Conservation (phyloP, 2,329 filamentous ascomycete species). For the Mycosphaerella sp. region DNA sequence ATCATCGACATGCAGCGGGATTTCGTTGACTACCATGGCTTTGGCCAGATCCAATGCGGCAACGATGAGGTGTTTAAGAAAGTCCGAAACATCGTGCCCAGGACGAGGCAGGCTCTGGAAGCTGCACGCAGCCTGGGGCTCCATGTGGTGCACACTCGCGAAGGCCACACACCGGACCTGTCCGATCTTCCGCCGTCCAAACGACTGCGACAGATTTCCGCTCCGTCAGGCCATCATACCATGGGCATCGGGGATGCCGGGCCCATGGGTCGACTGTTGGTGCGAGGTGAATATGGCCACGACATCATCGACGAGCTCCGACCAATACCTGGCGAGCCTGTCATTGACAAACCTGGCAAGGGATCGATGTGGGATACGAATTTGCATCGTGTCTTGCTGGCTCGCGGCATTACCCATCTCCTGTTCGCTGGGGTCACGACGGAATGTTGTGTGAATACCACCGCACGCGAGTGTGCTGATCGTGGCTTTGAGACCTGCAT, state of each 20-base stretch:
- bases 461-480: conserved; percentile 52
- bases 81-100: conserved; percentile 27
- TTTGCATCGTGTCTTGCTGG: conserved; percentile 48
- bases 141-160: conserved; percentile 45
- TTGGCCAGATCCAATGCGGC: conserved; percentile 46
- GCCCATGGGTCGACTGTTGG: conserved; percentile 48
- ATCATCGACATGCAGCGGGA: conserved; percentile 50
- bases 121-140: conserved; percentile 40
- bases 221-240: conserved; percentile 41
- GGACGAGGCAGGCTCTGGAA: conserved; percentile 35
- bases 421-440: conserved; percentile 54
- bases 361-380: conserved; percentile 54
- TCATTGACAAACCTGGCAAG: conserved; percentile 55
- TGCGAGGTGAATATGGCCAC: conserved; percentile 50
- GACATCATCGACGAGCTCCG: conserved; percentile 50
- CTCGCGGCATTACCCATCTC: conserved; percentile 52
- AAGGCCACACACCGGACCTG: conserved; percentile 47
- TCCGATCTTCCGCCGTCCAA: conserved; percentile 50
- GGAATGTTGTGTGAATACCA: conserved; percentile 53
- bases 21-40: conserved; percentile 46
- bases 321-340: conserved; percentile 46
- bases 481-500: conserved; percentile 56
- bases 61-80: conserved; percentile 33
- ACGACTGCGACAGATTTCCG: conserved; percentile 43
- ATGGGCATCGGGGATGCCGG: conserved; percentile 49